Conservation (phyloP, 2,329 filamentous ascomycete genomes). For the Fusarium praegraminearum region DNA sequence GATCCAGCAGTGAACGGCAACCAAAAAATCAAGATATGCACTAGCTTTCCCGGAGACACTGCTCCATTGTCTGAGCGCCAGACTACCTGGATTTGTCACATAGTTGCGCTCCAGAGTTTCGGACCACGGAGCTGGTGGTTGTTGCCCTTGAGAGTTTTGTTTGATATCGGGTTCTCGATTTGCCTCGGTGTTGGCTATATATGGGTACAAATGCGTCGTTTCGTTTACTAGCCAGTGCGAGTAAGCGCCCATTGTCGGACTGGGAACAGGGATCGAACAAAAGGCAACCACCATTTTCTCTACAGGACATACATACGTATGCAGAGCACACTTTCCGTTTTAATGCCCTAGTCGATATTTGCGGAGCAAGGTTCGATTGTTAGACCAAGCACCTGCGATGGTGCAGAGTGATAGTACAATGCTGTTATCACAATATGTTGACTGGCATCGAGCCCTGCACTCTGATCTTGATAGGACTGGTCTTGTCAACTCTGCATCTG, state of each 20-base stretch:
- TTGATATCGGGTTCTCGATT: neutral
- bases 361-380: constrained; percentile 8
- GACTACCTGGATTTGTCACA: neutral
- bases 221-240: constrained; percentile 2
- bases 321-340: constrained; percentile 9
- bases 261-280: constrained; percentile 23
- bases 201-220: neutral
- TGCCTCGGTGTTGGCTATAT: neutral
- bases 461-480: neutral
- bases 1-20: constrained; percentile 38
- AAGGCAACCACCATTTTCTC: constrained; percentile 34
- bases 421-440: neutral
- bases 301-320: neutral
- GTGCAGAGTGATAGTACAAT: neutral
- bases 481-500: neutral
- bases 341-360: constrained; percentile 10
- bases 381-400: neutral
- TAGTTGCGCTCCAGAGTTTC: neutral
- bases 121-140: neutral
- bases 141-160: neutral
- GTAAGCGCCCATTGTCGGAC: constrained; percentile 13
- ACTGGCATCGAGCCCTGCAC: neutral
- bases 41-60: constrained; percentile 35
- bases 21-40: constrained; percentile 11
- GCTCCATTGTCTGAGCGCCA: constrained; percentile 22